Percentiles rank a stretch among this genome's conserved stretches.
phyloP scores from a whole-genome alignment of 331 rosid species.

The Quercus lobata region DNA sequence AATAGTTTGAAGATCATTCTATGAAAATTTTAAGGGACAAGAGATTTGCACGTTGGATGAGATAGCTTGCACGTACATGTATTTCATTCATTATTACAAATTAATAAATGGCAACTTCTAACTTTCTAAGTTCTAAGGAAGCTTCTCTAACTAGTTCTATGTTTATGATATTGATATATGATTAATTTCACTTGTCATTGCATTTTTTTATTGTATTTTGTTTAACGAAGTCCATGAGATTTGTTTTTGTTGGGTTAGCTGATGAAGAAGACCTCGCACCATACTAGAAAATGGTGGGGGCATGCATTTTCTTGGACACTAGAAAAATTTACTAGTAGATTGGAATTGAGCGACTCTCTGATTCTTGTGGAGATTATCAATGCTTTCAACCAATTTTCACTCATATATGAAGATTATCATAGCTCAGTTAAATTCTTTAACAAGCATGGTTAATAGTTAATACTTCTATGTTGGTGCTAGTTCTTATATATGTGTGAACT shows the following conservation, averaged over 20 bases:
- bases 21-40: neutral
- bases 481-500: too few species aligned
- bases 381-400: too few species aligned
- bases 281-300: neutral
- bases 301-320: neutral
- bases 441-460: too few species aligned
- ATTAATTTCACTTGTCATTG: neutral
- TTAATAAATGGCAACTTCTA: neutral
- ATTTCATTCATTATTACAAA: neutral
- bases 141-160: neutral
- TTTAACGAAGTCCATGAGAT: neutral
- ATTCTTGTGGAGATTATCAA: too few species aligned
- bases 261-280: constrained; percentile 9
- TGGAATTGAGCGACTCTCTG: too few species aligned
- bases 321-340: too few species aligned
- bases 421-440: too few species aligned
- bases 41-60: neutral
- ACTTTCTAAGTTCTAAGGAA: neutral
- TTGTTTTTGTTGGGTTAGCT: neutral
- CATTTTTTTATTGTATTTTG: neutral
- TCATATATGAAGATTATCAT: too few species aligned
- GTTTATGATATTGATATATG: neutral
- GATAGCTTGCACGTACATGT: constrained; percentile 15
- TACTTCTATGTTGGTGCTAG: too few species aligned
- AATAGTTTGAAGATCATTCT: too few species aligned